A percentile compares a stretch with the other conserved stretches of the same genome.
Conservation (phyloP, 2,329 filamentous ascomycete genomes). For the Trichophyton verrucosum region DNA sequence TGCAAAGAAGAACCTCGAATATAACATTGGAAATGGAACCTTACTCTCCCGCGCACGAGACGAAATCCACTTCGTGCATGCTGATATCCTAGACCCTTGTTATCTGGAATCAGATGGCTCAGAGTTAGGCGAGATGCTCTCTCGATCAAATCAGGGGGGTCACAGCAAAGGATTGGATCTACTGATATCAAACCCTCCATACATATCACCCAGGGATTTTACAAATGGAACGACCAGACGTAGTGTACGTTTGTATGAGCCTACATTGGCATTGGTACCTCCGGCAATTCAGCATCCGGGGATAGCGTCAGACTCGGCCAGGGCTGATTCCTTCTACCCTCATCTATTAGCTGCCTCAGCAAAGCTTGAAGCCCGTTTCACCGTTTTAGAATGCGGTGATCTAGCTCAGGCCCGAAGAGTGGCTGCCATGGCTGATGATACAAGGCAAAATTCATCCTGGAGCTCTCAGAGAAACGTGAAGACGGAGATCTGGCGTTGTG, state of each 20-base stretch:
- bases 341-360: slow-evolving; percentile 20
- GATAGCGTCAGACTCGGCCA: background rate
- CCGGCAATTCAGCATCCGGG: slow-evolving; percentile 21
- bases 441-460: background rate
- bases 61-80: slow-evolving; percentile 37
- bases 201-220: slow-evolving; percentile 60
- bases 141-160: background rate
- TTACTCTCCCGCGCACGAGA: slow-evolving; percentile 19
- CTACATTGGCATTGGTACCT: slow-evolving; percentile 63
- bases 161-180: slow-evolving; percentile 36
- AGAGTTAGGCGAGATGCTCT: background rate
- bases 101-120: background rate
- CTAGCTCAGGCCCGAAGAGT: slow-evolving; percentile 24
- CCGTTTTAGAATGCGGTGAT: slow-evolving; percentile 29
- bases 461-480: background rate
- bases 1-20: slow-evolving; percentile 49
- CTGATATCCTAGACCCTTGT: slow-evolving; percentile 28
- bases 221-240: slow-evolving; percentile 46
- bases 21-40: slow-evolving; percentile 33
- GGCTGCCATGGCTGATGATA: slow-evolving; percentile 5
- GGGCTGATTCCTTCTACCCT: slow-evolving; percentile 28
- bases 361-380: slow-evolving; percentile 18
- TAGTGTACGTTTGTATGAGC: slow-evolving; percentile 73
- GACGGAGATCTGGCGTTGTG: slow-evolving; percentile 15
- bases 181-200: slow-evolving; percentile 80